Conservation (phyloP, 345 rosid species). For the Noccaea bulbosa region DNA sequence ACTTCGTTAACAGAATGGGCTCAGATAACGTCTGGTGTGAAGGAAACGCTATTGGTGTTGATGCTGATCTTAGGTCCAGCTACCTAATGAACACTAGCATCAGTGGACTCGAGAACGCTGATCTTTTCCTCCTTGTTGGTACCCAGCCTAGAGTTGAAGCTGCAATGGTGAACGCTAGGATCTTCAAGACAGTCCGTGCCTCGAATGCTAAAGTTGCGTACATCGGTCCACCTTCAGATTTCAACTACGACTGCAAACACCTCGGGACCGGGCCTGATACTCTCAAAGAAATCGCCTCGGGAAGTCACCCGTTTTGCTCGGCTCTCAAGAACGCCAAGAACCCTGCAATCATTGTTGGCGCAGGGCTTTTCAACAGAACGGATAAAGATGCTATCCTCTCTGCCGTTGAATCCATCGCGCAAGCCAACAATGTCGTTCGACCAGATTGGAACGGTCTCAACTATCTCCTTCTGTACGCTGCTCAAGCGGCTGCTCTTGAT, state of each 20-base stretch:
- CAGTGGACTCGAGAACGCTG: constrained; percentile 93
- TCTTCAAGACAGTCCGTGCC: constrained; percentile 83
- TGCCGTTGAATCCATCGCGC: constrained; percentile 69
- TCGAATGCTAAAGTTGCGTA: constrained; percentile 87
- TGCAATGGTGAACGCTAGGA: constrained; percentile 97
- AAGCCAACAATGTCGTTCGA: constrained; percentile 71
- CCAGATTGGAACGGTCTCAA: constrained; percentile 97
- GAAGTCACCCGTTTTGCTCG: constrained; percentile 73
- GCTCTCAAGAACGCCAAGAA: constrained; percentile 74
- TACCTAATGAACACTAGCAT: constrained; percentile 90
- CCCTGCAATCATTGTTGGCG: constrained; percentile 91
- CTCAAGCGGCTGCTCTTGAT: constrained; percentile 98
- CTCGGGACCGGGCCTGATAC: constrained; percentile 90
- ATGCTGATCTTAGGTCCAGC: constrained; percentile 91
- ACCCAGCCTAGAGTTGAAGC: constrained; percentile 99
- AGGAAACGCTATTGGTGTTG: constrained; percentile 75
- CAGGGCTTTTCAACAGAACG: constrained; percentile 78
- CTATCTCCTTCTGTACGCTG: constrained; percentile 83
- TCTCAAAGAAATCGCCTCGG: constrained; percentile 77
- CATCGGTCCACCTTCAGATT: constrained; percentile 76
- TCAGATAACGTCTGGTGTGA: constrained; percentile 93
- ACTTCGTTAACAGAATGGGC: constrained; percentile 91
- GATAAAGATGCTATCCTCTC: constrained; percentile 86
- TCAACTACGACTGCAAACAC: constrained; percentile 83
- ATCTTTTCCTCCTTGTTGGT: constrained; percentile 90